phyloP scores from a whole-genome alignment of 225 moss, liverwort and hornwort species.

The Bryoerythrophyllum caledonicum region DNA sequence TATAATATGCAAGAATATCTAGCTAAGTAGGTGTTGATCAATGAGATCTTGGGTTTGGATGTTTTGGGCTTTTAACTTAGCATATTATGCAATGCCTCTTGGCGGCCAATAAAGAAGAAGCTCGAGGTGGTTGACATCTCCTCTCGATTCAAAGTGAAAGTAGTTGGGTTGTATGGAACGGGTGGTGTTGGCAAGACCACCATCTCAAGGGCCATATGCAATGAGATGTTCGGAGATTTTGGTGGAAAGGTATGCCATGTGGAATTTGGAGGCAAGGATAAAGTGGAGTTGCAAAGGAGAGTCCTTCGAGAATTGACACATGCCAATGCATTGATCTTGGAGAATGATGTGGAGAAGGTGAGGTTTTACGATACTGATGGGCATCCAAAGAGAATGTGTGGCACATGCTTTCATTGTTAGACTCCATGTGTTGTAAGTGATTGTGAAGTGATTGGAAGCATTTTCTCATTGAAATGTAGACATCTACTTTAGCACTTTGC shows the following conservation, averaged over 20 bases:
- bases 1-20: too few species aligned
- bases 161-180: neutral
- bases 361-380: neutral
- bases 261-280: neutral
- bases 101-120: neutral
- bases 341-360: neutral
- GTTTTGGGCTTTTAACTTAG: too few species aligned
- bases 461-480: too few species aligned
- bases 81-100: too few species aligned
- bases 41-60: too few species aligned
- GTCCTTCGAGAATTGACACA: neutral
- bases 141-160: neutral
- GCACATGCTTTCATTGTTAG: too few species aligned
- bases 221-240: neutral
- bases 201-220: neutral
- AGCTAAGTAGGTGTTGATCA: too few species aligned
- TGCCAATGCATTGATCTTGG: neutral
- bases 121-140: neutral
- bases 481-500: too few species aligned
- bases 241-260: constrained; percentile 1
- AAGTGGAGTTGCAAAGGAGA: neutral
- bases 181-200: neutral
- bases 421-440: too few species aligned
- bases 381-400: too few species aligned
- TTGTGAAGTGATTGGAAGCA: too few species aligned